Evolutionary conservation across 768 basidiomycete genomes (phyloP).

Genomic region (Gloeopeniophorella convolvens): DNA sequence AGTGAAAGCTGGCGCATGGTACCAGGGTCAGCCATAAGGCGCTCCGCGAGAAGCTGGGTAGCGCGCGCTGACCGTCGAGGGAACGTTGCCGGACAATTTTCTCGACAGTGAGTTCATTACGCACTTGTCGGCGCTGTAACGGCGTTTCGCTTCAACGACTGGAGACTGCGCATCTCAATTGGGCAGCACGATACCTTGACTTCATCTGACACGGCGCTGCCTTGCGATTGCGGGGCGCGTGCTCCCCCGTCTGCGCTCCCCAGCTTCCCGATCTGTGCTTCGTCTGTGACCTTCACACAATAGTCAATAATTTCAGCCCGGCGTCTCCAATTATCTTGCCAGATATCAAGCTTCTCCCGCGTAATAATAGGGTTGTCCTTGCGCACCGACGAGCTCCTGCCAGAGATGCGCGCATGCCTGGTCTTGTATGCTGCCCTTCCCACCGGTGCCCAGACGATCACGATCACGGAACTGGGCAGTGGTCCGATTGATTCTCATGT

Average conservation of each 20-base stretch:
- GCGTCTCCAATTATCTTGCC: slow-evolving; percentile 54
- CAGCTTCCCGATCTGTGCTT: slow-evolving; percentile 51
- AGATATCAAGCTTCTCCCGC: slow-evolving; percentile 35
- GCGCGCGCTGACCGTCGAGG: slow-evolving; percentile 49
- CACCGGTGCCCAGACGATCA: slow-evolving; percentile 43
- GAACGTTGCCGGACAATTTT: slow-evolving; percentile 64
- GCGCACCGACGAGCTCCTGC: slow-evolving; percentile 68
- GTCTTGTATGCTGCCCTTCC: slow-evolving; percentile 55
- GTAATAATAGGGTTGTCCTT: slow-evolving; percentile 20
- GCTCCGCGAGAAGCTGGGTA: slow-evolving; percentile 2
- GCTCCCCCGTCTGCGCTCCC: slow-evolving; percentile 36
- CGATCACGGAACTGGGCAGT: slow-evolving; percentile 69
- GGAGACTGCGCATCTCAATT: no score
- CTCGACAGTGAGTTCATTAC: slow-evolving; percentile 68
- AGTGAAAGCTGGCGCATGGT: slow-evolving; percentile 51
- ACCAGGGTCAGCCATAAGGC: not conserved
- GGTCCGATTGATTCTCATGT: slow-evolving; percentile 75
- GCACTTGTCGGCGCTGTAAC: slow-evolving; percentile 62
- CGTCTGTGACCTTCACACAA: slow-evolving; percentile 65
- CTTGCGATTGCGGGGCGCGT: slow-evolving; percentile 41
- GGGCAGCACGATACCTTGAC: slow-evolving; percentile 50
- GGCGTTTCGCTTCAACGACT: no score
- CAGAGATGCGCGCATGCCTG: slow-evolving; percentile 72
- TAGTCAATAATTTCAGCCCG: slow-evolving; percentile 69
- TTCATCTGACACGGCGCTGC: slow-evolving; percentile 55